Base-by-base conservation (phyloP, 2,329 filamentous ascomycete genomes). In the Paracoccidioides lutzii region DNA sequence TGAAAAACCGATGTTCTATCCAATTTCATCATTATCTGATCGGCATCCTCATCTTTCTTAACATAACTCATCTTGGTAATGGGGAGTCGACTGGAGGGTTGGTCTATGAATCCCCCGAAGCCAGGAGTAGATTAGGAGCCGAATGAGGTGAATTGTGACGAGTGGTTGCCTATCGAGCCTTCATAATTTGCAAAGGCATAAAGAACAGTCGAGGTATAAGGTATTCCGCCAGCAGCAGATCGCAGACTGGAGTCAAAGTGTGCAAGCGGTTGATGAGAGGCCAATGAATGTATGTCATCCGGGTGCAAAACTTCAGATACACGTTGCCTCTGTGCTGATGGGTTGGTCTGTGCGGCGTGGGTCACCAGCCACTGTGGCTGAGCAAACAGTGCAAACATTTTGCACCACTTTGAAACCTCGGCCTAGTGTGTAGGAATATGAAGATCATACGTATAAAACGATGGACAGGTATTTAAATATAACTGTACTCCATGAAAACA, bases 1-100 rank as follows among this genome's bases (percentile, higher is more conserved):
- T 97, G 93, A 74, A 97, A 97, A 62, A 98, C 93, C 66, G 91
- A 90, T 56, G 91, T 96, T 68, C 94, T 86, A 77, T 98, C 93
- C 67, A 97, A 89, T 81, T 91, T 95, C 79, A 97, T 87, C 78
- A 97, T 81, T 70, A 87, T 85, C 71, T 85, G 82, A 71, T 96
- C 91, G 70, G 85, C 88, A 78, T 98, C 93, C 81, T 97, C 93
- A 75, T 98, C 91, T 80, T 95, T 97, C 79, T 98, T 98, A 79
- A 91, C 85, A 82, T 93, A 95, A 76, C 87, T 93, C 90, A 95
- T 95, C 30, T 59, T 72, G 70, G 59, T 60, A 60, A 54, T 50
- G 22, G 38, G 60, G 60, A 59, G 62, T 62, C 63, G 59, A 61
- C 58, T 33, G 41, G 37, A n/a, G 22, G 9, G 12, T 22, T 44